Base-by-base conservation (phyloP, 768 basidiomycete genomes). In the Krasilnikovozyma curviuscula region DNA sequence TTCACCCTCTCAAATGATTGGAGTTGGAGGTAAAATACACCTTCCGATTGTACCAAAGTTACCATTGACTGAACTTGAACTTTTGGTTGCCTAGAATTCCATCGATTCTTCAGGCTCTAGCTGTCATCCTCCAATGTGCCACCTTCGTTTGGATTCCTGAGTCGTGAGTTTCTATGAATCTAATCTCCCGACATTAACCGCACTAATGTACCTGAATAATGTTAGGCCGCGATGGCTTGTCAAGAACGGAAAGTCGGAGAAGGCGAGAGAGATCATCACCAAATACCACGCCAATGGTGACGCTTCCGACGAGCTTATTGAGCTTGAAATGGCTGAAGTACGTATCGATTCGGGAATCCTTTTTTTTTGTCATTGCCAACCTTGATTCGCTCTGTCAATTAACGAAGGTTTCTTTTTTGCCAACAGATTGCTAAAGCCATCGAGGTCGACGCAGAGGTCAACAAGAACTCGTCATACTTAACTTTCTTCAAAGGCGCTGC, bases 181-280 rank as follows among this genome's bases (percentile, higher is more conserved):
- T n/a, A n/a, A n/a, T n/a, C n/a, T n/a, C n/a, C n/a, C n/a, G n/a
- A n/a, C n/a, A n/a, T n/a, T n/a, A n/a, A n/a, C n/a, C n/a, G n/a
- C n/a, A n/a, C n/a, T n/a, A n/a, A n/a, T n/a, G n/a, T n/a, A n/a
- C n/a, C n/a, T n/a, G n/a, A 70, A 68, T 9, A 83, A 83, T 31
- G 85, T 88, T 63, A 81, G 79, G 0, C 86, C 86, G 40, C 76
- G 83, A 71, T 89, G 72, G 73, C 66, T 86, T n/a, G 61, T 86
- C 58, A 75, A 69, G 65, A 81, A 80, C 62, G 83, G 83, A 19
- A 72, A 71, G 47, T 73, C 81, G 12, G 72, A 68, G 1, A 68
- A 81, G 59, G 86, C 83, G 2, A 65, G 80, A 37, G 58, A 68
- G n/a, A 71, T 71, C 16, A 69, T 89, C 21, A 81, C 82, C 1